Conservation (phyloP, 2,329 filamentous ascomycete genomes). For the Didymella sp. region DNA sequence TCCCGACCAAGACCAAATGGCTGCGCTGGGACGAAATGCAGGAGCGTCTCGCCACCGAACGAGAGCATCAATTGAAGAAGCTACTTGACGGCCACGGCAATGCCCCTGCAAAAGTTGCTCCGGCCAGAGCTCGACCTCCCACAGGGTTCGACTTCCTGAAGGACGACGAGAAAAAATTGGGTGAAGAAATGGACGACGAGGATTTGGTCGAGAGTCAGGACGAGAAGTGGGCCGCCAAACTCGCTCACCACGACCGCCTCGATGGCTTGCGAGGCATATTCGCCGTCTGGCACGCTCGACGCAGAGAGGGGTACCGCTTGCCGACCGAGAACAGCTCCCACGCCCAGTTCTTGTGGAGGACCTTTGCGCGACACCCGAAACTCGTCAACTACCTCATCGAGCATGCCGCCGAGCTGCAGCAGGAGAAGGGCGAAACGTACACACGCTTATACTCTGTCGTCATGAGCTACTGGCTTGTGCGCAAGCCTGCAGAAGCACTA, state of each 20-base stretch:
- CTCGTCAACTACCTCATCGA: constrained; percentile 49
- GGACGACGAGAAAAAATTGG: constrained; percentile 14
- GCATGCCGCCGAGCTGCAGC: constrained; percentile 53
- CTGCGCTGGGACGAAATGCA: constrained; percentile 22
- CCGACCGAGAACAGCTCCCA: constrained; percentile 49
- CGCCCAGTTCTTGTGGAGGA: constrained; percentile 55
- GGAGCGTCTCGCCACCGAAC: constrained; percentile 6
- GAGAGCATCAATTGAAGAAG: constrained; percentile 18
- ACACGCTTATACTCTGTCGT: constrained; percentile 54
- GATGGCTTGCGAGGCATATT: constrained; percentile 52
- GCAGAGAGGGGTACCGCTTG: constrained; percentile 47
- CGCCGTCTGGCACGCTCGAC: constrained; percentile 54
- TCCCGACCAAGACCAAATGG: constrained; percentile 21
- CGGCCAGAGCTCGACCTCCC: neutral
- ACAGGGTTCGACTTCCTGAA: neutral
- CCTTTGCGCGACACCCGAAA: constrained; percentile 49
- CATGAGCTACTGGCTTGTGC: constrained; percentile 51
- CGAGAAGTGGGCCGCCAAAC: constrained; percentile 50
- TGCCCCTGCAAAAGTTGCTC: constrained; percentile 1
- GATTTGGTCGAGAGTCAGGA: constrained; percentile 17
- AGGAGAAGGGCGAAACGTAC: constrained; percentile 45
- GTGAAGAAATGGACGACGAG: constrained; percentile 18
- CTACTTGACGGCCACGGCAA: constrained; percentile 22
- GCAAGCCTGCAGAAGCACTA: constrained; percentile 27
- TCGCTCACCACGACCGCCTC: constrained; percentile 52